phyloP scores from a whole-genome alignment of 306 rosid genomes.

The Inga leiocalycina region DNA sequence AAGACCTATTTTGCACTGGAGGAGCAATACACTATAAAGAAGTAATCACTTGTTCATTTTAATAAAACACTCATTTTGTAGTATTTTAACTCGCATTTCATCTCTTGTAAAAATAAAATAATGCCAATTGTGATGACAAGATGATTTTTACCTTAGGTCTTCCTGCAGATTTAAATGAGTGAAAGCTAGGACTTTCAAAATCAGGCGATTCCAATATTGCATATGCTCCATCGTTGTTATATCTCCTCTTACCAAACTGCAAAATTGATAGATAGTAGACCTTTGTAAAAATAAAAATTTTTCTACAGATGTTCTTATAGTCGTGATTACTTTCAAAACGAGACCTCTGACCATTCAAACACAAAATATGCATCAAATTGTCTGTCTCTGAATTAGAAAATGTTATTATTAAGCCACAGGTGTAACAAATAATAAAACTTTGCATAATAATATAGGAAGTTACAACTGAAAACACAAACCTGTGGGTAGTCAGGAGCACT shows the following conservation, averaged over 20 bases:
- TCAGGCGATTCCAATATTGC: conserved; percentile 72
- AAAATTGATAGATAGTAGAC: conserved; percentile 32
- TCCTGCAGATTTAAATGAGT: conserved; percentile 68
- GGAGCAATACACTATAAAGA: neutral
- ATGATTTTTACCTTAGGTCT: conserved; percentile 62
- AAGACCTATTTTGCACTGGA: too few species aligned
- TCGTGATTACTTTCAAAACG: conserved; percentile 10
- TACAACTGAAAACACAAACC: conserved; percentile 53
- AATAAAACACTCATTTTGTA: conserved; percentile 9
- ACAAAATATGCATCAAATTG: conserved; percentile 6
- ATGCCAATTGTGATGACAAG: conserved; percentile 9
- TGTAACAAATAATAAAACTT: conserved; percentile 21
- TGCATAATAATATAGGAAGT: conserved; percentile 19
- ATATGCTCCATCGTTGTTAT: conserved; percentile 79
- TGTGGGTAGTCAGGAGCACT: conserved; percentile 88
- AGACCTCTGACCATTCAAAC: conserved; percentile 23
- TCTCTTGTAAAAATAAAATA: conserved; percentile 3
- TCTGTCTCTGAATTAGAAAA: conserved; percentile 18
- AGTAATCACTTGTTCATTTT: neutral
- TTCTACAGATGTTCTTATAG: conserved; percentile 25
- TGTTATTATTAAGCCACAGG: neutral
- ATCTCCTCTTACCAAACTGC: conserved; percentile 72
- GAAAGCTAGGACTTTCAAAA: conserved; percentile 74
- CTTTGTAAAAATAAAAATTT: conserved; percentile 34
- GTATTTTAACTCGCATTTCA: conserved; percentile 16